Percentiles rank a stretch among this genome's conserved stretches.
phyloP scores from a whole-genome alignment of 2,329 filamentous ascomycete species.

The Ceratocystis diversiconidia region DNA sequence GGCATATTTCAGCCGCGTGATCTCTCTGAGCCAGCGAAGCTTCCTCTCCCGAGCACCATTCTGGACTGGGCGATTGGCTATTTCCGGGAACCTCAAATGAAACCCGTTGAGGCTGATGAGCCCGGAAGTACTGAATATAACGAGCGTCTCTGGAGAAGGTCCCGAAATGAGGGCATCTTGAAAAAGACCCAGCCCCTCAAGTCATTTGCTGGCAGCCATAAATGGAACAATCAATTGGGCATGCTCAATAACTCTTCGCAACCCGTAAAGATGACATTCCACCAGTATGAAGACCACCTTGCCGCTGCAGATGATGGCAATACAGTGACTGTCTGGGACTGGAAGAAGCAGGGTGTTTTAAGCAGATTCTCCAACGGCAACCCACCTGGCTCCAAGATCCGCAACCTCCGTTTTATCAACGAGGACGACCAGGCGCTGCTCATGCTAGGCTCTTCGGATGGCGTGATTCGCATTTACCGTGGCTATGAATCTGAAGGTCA shows the following conservation, averaged over 20 bases:
- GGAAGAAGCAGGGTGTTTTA: constrained; percentile 60
- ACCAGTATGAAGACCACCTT: constrained; percentile 94
- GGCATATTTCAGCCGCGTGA: constrained; percentile 55
- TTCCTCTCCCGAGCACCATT: constrained; percentile 73
- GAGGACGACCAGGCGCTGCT: constrained; percentile 92
- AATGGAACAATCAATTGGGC: constrained; percentile 71
- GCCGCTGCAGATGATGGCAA: constrained; percentile 89
- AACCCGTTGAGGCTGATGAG: constrained; percentile 85
- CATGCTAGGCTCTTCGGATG: constrained; percentile 90
- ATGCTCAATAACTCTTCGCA: constrained; percentile 83
- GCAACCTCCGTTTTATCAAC: constrained; percentile 93
- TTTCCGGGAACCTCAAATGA: constrained; percentile 97
- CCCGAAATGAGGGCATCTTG: constrained; percentile 84
- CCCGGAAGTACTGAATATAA: constrained; percentile 96
- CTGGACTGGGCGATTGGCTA: constrained; percentile 95
- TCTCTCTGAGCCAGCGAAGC: constrained; percentile 40
- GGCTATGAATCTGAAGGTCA: constrained; percentile 69
- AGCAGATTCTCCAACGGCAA: constrained; percentile 91
- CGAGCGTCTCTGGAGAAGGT: constrained; percentile 78
- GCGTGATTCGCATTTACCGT: constrained; percentile 82
- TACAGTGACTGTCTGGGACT: constrained; percentile 86
- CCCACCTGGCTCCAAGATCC: constrained; percentile 78
- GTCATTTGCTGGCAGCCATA: constrained; percentile 66
- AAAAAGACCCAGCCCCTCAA: constrained; percentile 89
- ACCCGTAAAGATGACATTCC: constrained; percentile 85